Base-by-base conservation (phyloP, 2,329 filamentous ascomycete species). In the Diaporthe citri region DNA sequence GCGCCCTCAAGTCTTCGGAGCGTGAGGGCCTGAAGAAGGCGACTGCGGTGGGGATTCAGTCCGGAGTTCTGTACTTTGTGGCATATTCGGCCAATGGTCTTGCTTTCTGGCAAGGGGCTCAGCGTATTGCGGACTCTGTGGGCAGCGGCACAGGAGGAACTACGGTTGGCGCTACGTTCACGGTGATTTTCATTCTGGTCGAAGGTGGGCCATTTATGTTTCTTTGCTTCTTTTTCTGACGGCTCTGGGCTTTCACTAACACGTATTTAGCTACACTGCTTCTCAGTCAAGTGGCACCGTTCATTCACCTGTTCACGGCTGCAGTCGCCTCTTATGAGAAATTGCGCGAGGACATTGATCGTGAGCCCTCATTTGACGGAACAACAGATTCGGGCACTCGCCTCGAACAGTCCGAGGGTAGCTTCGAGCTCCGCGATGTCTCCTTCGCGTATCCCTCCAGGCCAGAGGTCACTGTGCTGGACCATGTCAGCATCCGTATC, bases 51-150 rank as follows among this genome's bases (percentile, higher is more conserved):
- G 91, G 88, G 4, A 83, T 90, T 0, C 90, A 92, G 79, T 85
- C 89, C 10, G 91, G 91, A n/a, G 79, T 90, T n/a, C 81, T 93
- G 25, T 93, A 92, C 79, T 93, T 93, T 78, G 87, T 93, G 74
- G 90, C 91, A 3, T 93, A 92, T 77, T 86, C 89, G 2, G 90
- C 90, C 7, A 93, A 92, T 78, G 91, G 88, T 10, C 82, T 93
- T 15, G 91, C 91, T 0, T 93, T 93, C 79, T 93, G 90, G 90
- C 88, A 92, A 80, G 92, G 91, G 59, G 91, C 89, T 77, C 84
- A 82, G 56, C 48, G 72, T 75, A 82, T 83, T 51, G 82, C 82
- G 3, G 78, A 81, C 12, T 78, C 79, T 0, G 78, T 80, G 51
- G 81, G 81, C 3, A 28, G 75, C 31, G 67, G 80, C 74, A 75